A percentile compares a stretch with the other conserved stretches of the same genome.
These are phyloP conservation scores for Sugiyamaella lignohabitans DNA, from an alignment of 805 yeast genomes.

Conservation along the genomic window DNA sequence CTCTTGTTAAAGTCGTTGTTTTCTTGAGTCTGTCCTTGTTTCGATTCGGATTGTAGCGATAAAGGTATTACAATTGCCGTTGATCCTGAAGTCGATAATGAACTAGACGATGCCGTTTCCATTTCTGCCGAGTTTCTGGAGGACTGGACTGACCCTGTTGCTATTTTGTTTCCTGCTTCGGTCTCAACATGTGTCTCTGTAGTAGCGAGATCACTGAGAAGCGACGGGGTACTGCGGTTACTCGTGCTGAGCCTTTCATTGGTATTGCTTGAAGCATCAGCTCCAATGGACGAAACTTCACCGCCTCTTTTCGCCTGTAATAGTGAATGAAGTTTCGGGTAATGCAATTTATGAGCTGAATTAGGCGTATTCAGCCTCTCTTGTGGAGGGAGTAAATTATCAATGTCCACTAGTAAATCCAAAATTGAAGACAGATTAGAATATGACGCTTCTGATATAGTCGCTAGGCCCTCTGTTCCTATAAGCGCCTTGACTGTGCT, in stretches of 20 bases:
- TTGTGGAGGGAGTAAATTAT: conserved; percentile 32
- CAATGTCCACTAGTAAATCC: conserved; percentile 25
- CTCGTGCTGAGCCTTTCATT: no score
- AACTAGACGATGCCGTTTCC: no score
- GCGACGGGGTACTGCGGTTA: no score
- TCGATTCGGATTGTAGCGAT: neutral
- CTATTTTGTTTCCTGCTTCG: neutral
- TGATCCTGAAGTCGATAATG: neutral
- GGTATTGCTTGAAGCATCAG: neutral
- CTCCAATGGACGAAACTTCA: no score
- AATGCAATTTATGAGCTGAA: conserved; percentile 40
- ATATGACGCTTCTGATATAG: conserved; percentile 13
- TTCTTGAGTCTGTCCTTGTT: no score
- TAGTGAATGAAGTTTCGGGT: conserved; percentile 33
- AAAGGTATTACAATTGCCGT: neutral
- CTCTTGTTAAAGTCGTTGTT: no score
- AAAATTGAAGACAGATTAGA: conserved; percentile 13
- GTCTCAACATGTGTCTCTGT: neutral
- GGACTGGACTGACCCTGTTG: no score
- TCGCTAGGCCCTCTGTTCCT: conserved; percentile 12
- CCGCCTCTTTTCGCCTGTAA: no score
- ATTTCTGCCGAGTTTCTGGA: no score
- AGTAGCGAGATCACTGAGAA: no score
- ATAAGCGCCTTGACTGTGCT: conserved; percentile 4
- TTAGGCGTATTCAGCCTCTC: conserved; percentile 34